Conservation (phyloP, 2,329 filamentous ascomycete genomes). For the Xylaria sp. region DNA sequence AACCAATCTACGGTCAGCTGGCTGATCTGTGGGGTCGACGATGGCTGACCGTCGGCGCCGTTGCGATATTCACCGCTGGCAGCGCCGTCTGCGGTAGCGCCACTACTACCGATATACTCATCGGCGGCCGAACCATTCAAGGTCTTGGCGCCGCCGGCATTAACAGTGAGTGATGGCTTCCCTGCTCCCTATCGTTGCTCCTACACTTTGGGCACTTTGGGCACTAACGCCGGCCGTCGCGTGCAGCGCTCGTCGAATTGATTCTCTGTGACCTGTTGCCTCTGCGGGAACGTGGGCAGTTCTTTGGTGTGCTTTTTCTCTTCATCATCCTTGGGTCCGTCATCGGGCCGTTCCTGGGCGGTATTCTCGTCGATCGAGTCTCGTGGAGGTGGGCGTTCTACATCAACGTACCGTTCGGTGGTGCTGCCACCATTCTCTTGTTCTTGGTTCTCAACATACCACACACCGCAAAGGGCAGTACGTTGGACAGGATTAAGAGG, state of each 20-base stretch:
- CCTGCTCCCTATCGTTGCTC: background rate
- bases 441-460: constrained; percentile 45
- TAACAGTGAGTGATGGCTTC: constrained; percentile 36
- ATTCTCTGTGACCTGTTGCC: constrained; percentile 61
- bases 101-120: constrained; percentile 53
- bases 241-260: constrained; percentile 55
- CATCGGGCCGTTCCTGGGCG: constrained; percentile 60
- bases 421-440: constrained; percentile 49
- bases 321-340: constrained; percentile 53
- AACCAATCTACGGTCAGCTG: constrained; percentile 58
- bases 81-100: constrained; percentile 58
- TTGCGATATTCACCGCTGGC: constrained; percentile 58
- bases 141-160: constrained; percentile 56
- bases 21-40: constrained; percentile 60
- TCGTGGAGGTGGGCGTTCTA: constrained; percentile 64
- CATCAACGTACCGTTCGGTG: constrained; percentile 65
- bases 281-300: constrained; percentile 56
- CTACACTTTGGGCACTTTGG: background rate
- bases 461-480: background rate
- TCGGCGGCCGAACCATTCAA: constrained; percentile 55
- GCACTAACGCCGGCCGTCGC: background rate
- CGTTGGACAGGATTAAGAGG: constrained; percentile 21
- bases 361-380: constrained; percentile 55
- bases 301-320: constrained; percentile 47
- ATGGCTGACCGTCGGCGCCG: constrained; percentile 50